Evolutionary conservation across 1,284 basidiomycete species (phyloP), one percentile per base, ranked within the genome.

Genomic region (Cryptococcus amylolentus): DNA sequence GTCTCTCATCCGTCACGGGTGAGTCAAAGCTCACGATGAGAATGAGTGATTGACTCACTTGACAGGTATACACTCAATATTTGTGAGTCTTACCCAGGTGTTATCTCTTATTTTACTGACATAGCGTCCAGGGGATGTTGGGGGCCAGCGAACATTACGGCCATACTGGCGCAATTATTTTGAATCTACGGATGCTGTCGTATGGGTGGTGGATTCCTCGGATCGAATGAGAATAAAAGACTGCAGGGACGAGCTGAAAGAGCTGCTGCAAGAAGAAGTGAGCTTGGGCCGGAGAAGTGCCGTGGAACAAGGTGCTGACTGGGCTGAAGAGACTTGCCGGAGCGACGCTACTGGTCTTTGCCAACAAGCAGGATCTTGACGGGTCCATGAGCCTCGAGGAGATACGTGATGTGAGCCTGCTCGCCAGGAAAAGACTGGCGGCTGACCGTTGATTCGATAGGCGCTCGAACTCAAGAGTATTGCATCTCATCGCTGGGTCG

Each of bases 121-220:
- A 20, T 20, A 14, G 27, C 18, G 20, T 26, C 10, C 62, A 92
- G 94, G 95, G 96, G 96, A 99, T 73, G 92, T 99, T 37, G 96
- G 96, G 28, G 96, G 96, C 12, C 96, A 98, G 76, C 85, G 88
- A 52, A 95, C 92, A 0, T 84, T 98, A 44, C 83, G 96, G 23
- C 94, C 96, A 2, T 99, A 98, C 76, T 98, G 96, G 96, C 82
- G 92, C 37, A 99, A 98, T 77, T 98, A 98, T 79, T 99, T 98
- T 69, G 96, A 99, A 77, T 89, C 93, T 76, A 98, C 96, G 5
- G 96, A 98, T 78, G 95, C 90, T 4, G 82, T 99, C 48, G 91
- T 98, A 37, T 99, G 96, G 96, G 96, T 99, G 16, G 94, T 98
- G 38, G 96, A 98, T 79, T 94, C 91, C 0, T 85, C 88, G 43